phyloP scores from a whole-genome alignment of 306 rosid species.

The Cicer pinnatifidum region DNA sequence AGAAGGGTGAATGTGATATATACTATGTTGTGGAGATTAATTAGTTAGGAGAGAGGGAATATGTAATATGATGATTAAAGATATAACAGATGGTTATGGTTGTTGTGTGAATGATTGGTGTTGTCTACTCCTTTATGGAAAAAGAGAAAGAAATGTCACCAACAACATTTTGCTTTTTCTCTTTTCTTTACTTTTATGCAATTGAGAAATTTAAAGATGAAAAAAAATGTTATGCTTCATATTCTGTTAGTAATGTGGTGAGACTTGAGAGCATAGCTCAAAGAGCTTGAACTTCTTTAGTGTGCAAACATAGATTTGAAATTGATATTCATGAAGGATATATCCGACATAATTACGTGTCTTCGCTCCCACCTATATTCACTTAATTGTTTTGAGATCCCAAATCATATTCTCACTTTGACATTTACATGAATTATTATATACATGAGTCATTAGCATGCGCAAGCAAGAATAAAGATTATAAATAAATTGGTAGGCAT shows the following conservation, averaged over 20 bases:
- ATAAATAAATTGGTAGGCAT: background rate
- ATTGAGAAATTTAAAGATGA: slow-evolving; percentile 35
- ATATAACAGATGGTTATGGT: slow-evolving; percentile 35
- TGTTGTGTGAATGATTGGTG: slow-evolving; percentile 71
- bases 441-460: slow-evolving; percentile 9
- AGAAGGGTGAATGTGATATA: background rate
- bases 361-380: background rate
- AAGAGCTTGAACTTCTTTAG: background rate
- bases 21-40: slow-evolving; percentile 41
- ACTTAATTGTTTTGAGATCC: slow-evolving; percentile 27
- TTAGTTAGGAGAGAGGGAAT: slow-evolving; percentile 46
- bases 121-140: slow-evolving; percentile 50
- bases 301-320: background rate
- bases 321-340: background rate
- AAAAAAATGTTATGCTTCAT: slow-evolving; percentile 29
- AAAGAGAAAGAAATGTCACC: slow-evolving; percentile 45
- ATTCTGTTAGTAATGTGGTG: background rate
- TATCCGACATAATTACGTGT: slow-evolving; percentile 25
- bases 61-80: slow-evolving; percentile 60
- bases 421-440: slow-evolving; percentile 15
- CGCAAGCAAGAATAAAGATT: background rate
- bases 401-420: slow-evolving; percentile 37
- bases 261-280: slow-evolving; percentile 8
- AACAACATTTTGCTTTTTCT: slow-evolving; percentile 50
- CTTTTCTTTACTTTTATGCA: slow-evolving; percentile 44